Conservation (phyloP, 179 eudicot genomes). For the Gypsophila paniculata region DNA sequence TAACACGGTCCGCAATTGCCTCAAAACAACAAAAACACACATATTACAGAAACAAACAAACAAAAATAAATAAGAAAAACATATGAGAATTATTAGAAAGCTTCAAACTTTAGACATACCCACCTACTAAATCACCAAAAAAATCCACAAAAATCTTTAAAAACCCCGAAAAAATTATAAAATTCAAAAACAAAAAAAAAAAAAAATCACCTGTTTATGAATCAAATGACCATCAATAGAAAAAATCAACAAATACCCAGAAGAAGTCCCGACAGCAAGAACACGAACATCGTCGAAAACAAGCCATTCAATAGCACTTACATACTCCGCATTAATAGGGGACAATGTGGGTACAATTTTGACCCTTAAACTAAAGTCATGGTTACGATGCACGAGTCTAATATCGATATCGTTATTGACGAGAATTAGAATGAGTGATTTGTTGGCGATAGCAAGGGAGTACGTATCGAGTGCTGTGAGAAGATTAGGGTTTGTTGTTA, state of each 20-base stretch:
- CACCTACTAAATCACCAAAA: slow-evolving; percentile 1
- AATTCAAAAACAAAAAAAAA: background rate
- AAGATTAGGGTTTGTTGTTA: slow-evolving; percentile 52
- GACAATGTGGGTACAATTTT: slow-evolving; percentile 72
- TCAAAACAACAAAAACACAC: background rate
- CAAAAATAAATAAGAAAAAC: too few species aligned
- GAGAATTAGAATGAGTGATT: slow-evolving; percentile 51
- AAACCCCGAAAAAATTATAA: background rate
- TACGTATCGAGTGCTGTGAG: slow-evolving; percentile 66
- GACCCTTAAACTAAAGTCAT: slow-evolving; percentile 25
- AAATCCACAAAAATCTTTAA: background rate
- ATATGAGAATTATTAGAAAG: slow-evolving; percentile 1
- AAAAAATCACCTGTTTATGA: slow-evolving; percentile 64
- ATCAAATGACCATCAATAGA: slow-evolving; percentile 68
- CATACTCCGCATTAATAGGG: slow-evolving; percentile 71
- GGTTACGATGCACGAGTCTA: too few species aligned
- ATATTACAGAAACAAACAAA: background rate
- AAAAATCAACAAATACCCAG: slow-evolving; percentile 69
- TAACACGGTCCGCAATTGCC: too few species aligned
- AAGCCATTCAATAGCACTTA: slow-evolving; percentile 80
- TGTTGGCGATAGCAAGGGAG: slow-evolving; percentile 68
- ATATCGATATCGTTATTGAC: slow-evolving; percentile 23
- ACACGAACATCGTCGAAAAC: slow-evolving; percentile 72
- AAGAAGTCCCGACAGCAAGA: slow-evolving; percentile 79
- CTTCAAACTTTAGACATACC: background rate